Evolutionary conservation across 805 yeast genomes (phyloP), one percentile per base, ranked within the genome.

Genomic region (Saturnispora besseyi): DNA sequence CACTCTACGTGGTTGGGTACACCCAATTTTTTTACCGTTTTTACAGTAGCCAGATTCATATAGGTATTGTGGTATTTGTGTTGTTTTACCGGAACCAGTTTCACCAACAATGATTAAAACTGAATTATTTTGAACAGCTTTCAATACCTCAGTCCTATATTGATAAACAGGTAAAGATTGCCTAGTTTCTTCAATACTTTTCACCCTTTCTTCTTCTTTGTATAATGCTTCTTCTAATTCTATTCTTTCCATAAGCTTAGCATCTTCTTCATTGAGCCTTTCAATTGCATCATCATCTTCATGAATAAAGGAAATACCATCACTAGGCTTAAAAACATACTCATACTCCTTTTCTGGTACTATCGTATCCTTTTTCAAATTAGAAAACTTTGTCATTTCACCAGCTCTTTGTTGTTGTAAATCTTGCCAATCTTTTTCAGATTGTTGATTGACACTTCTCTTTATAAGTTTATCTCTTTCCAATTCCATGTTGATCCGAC

Each of bases 61-160:
- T 11, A 90, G 67, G 60, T 82, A 90, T 59, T 90, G 97, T 0
- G 97, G 96, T 9, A 90, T 63, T 63, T 90, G 97, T 0, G 97
- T 90, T 0, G 97, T 90, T 60, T 90, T 90, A 59, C 97, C 97
- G 0, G 96, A 89, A 42, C 97, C 99, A 0, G 99, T 91, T 62
- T 91, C 97, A 53, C 98, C 98, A 51, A 89, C 85, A 8, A 91
- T 78, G 5, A 91, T 76, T n/a, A 82, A 68, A 0, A 90, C 88
- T 60, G 87, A 96, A 57, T 84, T 74, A 28, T 75, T 68, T 24
- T 65, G 62, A 9, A 90, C 74, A 0, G 87, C 81, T 0, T 72
- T 69, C 30, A 90, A 63, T 15, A 90, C 73, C 32, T 78, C 73
- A 2, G 75, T 69, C 43, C 90, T 69, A 57, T 77, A 83, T 46